Evolutionary conservation across 1,284 basidiomycete species (phyloP), one percentile per base, ranked within the genome.

Genomic region (Austroboletus novae-zelandiae): DNA sequence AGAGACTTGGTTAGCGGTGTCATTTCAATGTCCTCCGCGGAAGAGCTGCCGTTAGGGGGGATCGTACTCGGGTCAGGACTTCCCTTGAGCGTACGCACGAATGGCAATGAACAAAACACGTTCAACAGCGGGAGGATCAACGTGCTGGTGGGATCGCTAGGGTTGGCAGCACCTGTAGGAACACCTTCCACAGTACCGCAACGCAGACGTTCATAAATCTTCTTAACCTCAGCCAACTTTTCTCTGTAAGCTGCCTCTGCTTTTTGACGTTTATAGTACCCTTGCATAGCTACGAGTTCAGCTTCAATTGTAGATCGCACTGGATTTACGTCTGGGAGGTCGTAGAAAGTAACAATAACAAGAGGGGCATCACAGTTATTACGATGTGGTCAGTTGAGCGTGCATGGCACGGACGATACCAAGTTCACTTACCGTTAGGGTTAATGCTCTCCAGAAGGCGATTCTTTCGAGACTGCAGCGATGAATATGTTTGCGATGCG

Each of bases 51-150:
- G 1, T n/a, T 8, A 20, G 31, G 23, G n/a, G 43, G 34, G 2
- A 46, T 11, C 11, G 45, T 25, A 8, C 47, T 54, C 2, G 58
- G 43, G 17, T 62, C 52, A 1, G 65, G 66, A n/a, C 54, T 58
- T 20, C 60, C 66, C 48, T 72, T 71, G 42, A 80, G 56, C 3
- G 67, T 55, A 31, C 69, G 64, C 11, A 78, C 68, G 23, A 72
- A 67, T 1, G 76, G 71, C 1, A 81, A 66, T 44, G 62, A 61
- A 29, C 70, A 71, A 64, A 82, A 81, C 43, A 74, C 70, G 10
- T 60, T 42, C 23, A 78, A 59, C n/a, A 68, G 54, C 0, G 79
- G 79, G 9, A 81, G 50, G 20, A 65, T 49, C 9, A 48, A n/a
- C 14, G 57, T 39, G 37, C 50, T 52, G 13, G 34, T n/a, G 1